Conservation (phyloP, 148 eudicot species). For the Rhododendron vialii region DNA sequence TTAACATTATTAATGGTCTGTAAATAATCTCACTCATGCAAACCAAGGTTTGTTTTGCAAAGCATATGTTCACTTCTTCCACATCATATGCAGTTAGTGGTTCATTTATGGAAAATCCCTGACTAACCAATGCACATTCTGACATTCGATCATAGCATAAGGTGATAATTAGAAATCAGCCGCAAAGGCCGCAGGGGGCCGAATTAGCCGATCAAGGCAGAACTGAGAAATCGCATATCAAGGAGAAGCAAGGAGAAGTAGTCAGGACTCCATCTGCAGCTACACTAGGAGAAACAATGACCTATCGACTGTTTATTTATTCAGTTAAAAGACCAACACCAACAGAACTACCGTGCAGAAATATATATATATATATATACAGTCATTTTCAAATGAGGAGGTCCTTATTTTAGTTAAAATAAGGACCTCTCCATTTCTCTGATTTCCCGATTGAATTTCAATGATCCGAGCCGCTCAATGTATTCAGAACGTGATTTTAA, state of each 20-base stretch:
- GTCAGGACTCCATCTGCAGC: background rate
- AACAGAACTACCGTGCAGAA: background rate
- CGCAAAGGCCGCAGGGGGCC: background rate
- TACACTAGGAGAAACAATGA: background rate
- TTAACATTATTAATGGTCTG: background rate
- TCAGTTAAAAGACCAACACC: background rate
- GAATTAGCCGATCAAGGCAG: no score
- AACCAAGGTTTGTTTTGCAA: background rate
- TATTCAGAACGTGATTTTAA: no score
- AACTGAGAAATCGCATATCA: background rate
- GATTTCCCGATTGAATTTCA: no score
- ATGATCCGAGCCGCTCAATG: no score
- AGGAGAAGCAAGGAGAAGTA: slow-evolving; percentile 6
- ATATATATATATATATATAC: background rate
- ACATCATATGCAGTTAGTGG: background rate
- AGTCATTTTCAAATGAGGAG: no score
- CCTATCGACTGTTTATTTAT: background rate
- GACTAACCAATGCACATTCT: background rate
- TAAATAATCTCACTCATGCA: background rate
- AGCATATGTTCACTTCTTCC: background rate
- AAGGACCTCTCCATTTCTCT: no score
- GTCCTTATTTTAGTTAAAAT: no score
- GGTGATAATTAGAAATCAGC: background rate
- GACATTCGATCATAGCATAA: background rate
- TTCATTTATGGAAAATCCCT: background rate